Evolutionary conservation across 2,329 filamentous ascomycete genomes (phyloP).

Genomic region (Ophiostoma angusticollis): DNA sequence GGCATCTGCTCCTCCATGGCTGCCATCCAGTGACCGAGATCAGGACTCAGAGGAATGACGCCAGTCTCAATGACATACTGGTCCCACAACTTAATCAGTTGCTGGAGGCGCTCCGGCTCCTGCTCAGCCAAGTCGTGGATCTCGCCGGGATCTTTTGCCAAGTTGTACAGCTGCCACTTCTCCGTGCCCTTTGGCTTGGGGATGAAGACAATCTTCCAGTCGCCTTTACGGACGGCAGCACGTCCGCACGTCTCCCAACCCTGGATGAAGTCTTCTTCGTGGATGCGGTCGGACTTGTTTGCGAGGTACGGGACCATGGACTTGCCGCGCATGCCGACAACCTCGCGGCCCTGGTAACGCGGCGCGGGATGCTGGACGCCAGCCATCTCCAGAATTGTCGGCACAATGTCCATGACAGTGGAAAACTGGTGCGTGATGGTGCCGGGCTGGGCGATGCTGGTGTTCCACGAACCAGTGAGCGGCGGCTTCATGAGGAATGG

Average conservation of each 20-base stretch:
- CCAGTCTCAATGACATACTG: slow-evolving; percentile 38
- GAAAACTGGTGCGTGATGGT: slow-evolving; percentile 36
- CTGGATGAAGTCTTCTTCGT: slow-evolving; percentile 24
- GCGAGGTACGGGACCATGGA: slow-evolving; percentile 14
- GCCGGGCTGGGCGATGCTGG: slow-evolving; percentile 12
- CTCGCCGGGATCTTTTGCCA: slow-evolving; percentile 32
- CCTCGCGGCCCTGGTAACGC: slow-evolving; percentile 26
- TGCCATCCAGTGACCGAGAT: too few species aligned
- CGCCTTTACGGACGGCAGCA: slow-evolving; percentile 23
- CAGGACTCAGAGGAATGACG: too few species aligned
- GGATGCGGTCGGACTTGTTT: slow-evolving; percentile 16
- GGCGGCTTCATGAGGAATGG: slow-evolving; percentile 30
- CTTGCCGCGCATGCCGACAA: slow-evolving; percentile 21
- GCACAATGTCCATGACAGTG: slow-evolving; percentile 39
- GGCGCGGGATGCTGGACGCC: slow-evolving; percentile 39
- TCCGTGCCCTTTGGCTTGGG: slow-evolving; percentile 35
- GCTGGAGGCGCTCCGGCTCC: slow-evolving; percentile 20
- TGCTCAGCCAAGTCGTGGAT: slow-evolving; percentile 24
- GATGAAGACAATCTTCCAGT: slow-evolving; percentile 32
- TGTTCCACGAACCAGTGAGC: neutral
- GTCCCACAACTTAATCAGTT: slow-evolving; percentile 24
- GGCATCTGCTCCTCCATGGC: too few species aligned
- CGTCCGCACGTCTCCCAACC: slow-evolving; percentile 26
- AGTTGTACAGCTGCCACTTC: slow-evolving; percentile 36
- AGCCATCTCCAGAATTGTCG: slow-evolving; percentile 35